These are phyloP conservation scores for Dryadomyces quercivorus DNA, from an alignment of 2,329 filamentous ascomycete species.

Conservation along the genomic window DNA sequence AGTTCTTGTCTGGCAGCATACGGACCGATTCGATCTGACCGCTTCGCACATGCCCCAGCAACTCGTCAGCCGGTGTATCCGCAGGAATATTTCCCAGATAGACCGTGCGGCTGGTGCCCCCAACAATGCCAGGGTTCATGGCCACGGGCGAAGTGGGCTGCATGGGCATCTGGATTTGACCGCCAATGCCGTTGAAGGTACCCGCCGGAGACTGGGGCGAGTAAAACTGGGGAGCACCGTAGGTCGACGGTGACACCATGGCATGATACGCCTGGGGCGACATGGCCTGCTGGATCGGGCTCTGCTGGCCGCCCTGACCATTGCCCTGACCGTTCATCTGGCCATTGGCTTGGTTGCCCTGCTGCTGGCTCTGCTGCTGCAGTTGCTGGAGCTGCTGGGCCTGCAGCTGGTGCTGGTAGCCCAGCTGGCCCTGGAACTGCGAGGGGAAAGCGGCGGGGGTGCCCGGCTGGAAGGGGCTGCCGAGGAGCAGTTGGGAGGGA, in stretches of 20 bases:
- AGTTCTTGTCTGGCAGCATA: constrained; percentile 96
- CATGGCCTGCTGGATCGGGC: constrained; percentile 64
- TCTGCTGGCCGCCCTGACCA: constrained; percentile 31
- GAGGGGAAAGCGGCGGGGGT: constrained; percentile 83
- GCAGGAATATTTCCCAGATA: constrained; percentile 98
- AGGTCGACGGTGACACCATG: constrained; percentile 74
- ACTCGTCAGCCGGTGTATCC: constrained; percentile 93
- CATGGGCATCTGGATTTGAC: constrained; percentile 47
- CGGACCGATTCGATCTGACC: constrained; percentile 99
- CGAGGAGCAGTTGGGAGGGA: constrained; percentile 85
- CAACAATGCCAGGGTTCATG: constrained; percentile 67
- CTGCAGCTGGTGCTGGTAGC: constrained; percentile 45
- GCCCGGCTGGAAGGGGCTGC: constrained; percentile 92
- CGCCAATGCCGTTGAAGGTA: constrained; percentile 53
- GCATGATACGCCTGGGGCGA: constrained; percentile 76
- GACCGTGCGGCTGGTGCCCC: constrained; percentile 88
- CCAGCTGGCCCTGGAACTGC: constrained; percentile 72
- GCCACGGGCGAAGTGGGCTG: constrained; percentile 63
- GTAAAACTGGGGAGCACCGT: constrained; percentile 71
- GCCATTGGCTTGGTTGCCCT: constrained; percentile 40
- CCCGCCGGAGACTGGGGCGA: constrained; percentile 77
- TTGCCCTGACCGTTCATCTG: constrained; percentile 40
- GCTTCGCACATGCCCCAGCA: constrained; percentile 88
- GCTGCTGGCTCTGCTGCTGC: constrained; percentile 17
- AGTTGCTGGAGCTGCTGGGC: constrained; percentile 24